Conservation (phyloP, 257 asterid species). For the Solanum gandarillasii region DNA sequence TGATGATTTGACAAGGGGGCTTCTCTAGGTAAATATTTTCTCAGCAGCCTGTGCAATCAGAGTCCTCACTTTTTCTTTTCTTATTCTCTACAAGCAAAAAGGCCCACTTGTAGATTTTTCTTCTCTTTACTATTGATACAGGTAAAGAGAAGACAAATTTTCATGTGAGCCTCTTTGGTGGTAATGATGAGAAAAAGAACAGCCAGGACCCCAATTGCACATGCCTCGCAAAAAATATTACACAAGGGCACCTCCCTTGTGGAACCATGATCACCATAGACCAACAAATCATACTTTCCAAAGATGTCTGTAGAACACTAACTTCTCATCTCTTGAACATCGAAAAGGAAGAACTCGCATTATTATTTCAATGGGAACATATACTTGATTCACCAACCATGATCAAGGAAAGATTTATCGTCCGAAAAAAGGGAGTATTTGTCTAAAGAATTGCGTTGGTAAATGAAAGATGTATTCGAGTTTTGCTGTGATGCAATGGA, state of each 20-base stretch:
- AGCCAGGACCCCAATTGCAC: slow-evolving; percentile 33
- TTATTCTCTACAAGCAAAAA: no score
- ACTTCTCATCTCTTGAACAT: slow-evolving; percentile 46
- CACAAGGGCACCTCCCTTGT: slow-evolving; percentile 38
- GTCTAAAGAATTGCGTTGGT: neutral
- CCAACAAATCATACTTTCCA: slow-evolving; percentile 13
- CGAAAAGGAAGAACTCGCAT: neutral
- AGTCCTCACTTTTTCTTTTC: no score
- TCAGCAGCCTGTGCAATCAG: slow-evolving; percentile 35
- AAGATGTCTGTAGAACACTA: slow-evolving; percentile 31
- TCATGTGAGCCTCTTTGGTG: no score
- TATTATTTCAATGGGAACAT: no score
- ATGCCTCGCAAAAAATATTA: slow-evolving; percentile 47
- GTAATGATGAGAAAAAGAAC: no score
- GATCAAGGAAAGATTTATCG: neutral
- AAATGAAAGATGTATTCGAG: no score
- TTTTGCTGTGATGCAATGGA: neutral
- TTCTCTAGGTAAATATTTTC: slow-evolving; percentile 51
- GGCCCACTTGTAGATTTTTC: slow-evolving; percentile 66
- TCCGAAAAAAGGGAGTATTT: neutral
- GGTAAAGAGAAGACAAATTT: no score
- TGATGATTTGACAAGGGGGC: slow-evolving; percentile 16
- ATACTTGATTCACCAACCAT: neutral
- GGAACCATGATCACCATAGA: slow-evolving; percentile 5
- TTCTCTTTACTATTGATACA: slow-evolving; percentile 34